Conservation (phyloP, 2,329 filamentous ascomycete genomes). For the Calycina herbarum region DNA sequence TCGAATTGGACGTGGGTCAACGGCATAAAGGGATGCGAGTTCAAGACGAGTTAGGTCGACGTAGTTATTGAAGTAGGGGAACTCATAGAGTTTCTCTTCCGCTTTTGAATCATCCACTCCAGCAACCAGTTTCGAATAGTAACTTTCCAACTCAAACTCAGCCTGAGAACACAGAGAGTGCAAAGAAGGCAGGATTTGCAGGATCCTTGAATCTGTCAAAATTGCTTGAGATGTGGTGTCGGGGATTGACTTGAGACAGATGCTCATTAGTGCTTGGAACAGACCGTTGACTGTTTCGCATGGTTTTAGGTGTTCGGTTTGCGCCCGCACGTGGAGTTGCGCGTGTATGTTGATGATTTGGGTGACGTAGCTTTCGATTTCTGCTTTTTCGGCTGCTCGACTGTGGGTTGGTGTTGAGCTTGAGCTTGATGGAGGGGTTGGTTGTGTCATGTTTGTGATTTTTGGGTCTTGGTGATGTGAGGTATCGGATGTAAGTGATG, state of each 20-base stretch:
- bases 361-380: background rate
- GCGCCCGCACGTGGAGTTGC: background rate
- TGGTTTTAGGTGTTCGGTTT: constrained; percentile 34
- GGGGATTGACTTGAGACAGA: constrained; percentile 38
- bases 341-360: constrained; percentile 6
- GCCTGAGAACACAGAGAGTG: constrained; percentile 45
- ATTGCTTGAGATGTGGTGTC: constrained; percentile 30
- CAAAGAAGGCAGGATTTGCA: constrained; percentile 40
- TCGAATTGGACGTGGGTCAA: constrained; percentile 30
- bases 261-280: constrained; percentile 40
- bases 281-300: constrained; percentile 37
- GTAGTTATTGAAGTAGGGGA: constrained; percentile 53
- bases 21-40: constrained; percentile 42
- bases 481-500: background rate
- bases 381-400: background rate
- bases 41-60: constrained; percentile 49
- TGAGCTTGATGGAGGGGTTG: background rate
- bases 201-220: constrained; percentile 27
- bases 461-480: background rate
- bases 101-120: constrained; percentile 19
- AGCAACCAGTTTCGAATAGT: constrained; percentile 45
- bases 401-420: background rate
- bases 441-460: background rate
- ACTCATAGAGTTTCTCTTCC: constrained; percentile 35
- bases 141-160: constrained; percentile 46